Evolutionary conservation across 176 grass and related monocot genomes (phyloP).

Genomic region (Musa schizocarpa): DNA sequence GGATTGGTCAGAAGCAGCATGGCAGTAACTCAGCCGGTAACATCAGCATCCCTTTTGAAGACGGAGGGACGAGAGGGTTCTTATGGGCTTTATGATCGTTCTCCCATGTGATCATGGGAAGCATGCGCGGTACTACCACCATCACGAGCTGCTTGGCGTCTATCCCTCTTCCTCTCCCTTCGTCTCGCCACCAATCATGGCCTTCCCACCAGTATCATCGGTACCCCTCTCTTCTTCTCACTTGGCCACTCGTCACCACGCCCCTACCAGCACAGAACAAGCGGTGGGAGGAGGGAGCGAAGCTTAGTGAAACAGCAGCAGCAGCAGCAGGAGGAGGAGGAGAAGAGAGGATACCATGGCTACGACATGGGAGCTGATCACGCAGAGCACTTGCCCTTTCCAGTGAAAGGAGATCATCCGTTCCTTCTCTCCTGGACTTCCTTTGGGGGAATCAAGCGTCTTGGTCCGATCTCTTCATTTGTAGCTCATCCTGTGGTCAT

Average conservation of each 20-base stretch:
- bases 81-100: not conserved
- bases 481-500: not conserved
- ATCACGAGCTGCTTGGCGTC: not conserved
- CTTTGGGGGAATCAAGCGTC: slow-evolving; percentile 6
- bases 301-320: not conserved
- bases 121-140: not conserved
- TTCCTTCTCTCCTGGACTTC: slow-evolving; percentile 1
- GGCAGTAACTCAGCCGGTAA: no score
- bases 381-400: not conserved
- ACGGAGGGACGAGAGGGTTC: not conserved
- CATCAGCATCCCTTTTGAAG: not conserved
- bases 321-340: not conserved
- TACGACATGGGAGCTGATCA: not conserved
- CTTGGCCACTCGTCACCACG: not conserved
- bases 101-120: not conserved
- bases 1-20: no score
- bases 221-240: not conserved
- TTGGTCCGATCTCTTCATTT: slow-evolving; percentile 4
- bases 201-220: not conserved
- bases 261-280: not conserved
- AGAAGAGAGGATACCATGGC: not conserved
- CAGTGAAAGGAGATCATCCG: not conserved
- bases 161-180: not conserved
- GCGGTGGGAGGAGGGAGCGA: no score
- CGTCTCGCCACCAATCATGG: not conserved